Percentiles rank a stretch among this genome's conserved stretches.
Evolutionary conservation across 768 basidiomycete genomes (phyloP).

Genomic region (Collybia sp.): DNA sequence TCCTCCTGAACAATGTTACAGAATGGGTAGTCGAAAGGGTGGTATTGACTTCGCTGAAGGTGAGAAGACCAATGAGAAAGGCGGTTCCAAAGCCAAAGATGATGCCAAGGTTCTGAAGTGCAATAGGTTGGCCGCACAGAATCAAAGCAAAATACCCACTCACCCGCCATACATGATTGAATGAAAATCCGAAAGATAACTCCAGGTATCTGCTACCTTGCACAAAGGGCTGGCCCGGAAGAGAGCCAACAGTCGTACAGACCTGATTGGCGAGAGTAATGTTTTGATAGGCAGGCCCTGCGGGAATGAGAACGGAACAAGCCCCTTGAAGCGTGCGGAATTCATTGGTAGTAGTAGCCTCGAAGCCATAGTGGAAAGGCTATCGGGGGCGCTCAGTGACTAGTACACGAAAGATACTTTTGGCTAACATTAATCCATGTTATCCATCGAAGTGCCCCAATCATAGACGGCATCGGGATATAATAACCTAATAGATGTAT

Average conservation of each 20-base stretch:
- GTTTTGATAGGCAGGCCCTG: no score
- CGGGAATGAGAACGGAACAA: no score
- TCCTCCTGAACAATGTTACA: background rate
- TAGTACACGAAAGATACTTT: no score
- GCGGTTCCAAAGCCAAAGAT: constrained; percentile 56
- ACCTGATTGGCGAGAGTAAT: no score
- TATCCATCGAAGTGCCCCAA: constrained; percentile 66
- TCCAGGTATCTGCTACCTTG: constrained; percentile 48
- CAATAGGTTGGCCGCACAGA: background rate
- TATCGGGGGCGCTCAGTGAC: no score
- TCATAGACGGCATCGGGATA: constrained; percentile 60
- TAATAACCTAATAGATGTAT: no score
- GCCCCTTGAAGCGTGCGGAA: no score
- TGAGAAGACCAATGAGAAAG: constrained; percentile 52
- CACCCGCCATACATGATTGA: constrained; percentile 17
- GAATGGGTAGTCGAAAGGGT: constrained; percentile 8
- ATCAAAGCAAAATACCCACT: background rate
- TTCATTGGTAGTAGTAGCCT: no score
- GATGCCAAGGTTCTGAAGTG: constrained; percentile 72
- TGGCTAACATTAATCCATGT: constrained; percentile 64
- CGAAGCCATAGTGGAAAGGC: no score
- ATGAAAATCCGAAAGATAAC: constrained; percentile 44
- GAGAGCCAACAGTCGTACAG: constrained; percentile 66
- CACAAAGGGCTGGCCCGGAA: constrained; percentile 54
- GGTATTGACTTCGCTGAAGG: constrained; percentile 53